Percentiles rank a stretch among this genome's conserved stretches.
Conservation (phyloP, 352 stramenopile genomes). For the Phytopythium montanum region DNA sequence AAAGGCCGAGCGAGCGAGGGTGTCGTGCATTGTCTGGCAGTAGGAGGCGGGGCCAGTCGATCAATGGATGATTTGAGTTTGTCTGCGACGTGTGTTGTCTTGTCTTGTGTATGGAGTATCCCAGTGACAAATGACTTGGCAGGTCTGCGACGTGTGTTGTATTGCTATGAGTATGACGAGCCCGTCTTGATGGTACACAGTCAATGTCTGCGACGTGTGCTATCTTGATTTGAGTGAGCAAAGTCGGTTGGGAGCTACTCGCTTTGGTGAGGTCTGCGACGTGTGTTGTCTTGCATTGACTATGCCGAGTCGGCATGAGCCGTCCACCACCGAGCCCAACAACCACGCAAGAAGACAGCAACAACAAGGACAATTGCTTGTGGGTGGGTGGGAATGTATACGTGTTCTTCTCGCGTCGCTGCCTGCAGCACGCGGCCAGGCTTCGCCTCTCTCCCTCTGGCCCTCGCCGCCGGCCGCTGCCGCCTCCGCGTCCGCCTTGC, state of each 20-base stretch:
- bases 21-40: not conserved
- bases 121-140: too few species aligned
- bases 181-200: too few species aligned
- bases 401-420: slow-evolving; percentile 8
- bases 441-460: too few species aligned
- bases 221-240: not conserved
- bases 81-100: not conserved
- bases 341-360: too few species aligned
- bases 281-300: not conserved
- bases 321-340: not conserved
- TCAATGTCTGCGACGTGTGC: not conserved
- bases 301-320: not conserved
- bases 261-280: too few species aligned
- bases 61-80: not conserved
- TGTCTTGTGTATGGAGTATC: too few species aligned
- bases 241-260: too few species aligned
- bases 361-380: not conserved
- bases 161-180: not conserved
- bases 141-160: slow-evolving; percentile 5
- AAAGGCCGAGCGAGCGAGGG: too few species aligned
- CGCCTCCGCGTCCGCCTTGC: too few species aligned
- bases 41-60: not conserved
- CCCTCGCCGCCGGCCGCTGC: too few species aligned
- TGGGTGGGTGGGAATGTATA: slow-evolving; percentile 7
- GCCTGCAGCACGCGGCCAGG: not conserved